phyloP scores from a whole-genome alignment of 192 early-diverging fungal genomes.

The Entomortierella chlamydospora region DNA sequence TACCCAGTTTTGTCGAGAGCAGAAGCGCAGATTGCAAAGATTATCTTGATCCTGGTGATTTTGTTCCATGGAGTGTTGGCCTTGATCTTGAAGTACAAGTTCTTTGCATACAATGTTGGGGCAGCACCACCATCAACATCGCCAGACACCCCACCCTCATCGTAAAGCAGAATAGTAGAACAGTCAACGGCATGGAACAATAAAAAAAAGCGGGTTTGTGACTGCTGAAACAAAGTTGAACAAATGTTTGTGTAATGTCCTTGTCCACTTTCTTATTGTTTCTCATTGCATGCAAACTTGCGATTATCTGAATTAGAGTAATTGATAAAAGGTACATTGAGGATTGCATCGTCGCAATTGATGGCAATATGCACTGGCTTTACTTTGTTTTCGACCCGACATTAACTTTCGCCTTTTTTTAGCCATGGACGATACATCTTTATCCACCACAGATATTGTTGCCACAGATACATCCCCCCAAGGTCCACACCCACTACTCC shows the following conservation, averaged over 20 bases:
- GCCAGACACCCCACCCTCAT: background rate
- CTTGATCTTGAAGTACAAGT: slow-evolving; percentile 85
- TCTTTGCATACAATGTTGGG: slow-evolving; percentile 75
- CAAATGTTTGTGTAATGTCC: no score
- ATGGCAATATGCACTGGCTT: no score
- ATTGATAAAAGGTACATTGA: no score
- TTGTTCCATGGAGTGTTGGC: slow-evolving; percentile 75
- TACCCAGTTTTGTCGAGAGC: slow-evolving; percentile 75
- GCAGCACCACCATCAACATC: slow-evolving; percentile 10
- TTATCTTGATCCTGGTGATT: slow-evolving; percentile 75
- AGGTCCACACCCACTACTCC: slow-evolving; percentile 11
- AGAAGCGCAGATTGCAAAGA: slow-evolving; percentile 74
- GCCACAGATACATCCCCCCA: background rate
- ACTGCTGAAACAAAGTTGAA: no score
- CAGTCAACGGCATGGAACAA: no score
- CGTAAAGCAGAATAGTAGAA: background rate
- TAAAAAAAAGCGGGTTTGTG: no score
- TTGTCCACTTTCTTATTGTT: no score
- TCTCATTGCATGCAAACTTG: no score
- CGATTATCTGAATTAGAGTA: no score
- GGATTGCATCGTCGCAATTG: no score
- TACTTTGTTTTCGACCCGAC: no score
- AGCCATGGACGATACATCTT: background rate
- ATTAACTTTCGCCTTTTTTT: no score
- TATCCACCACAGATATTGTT: background rate